Percentiles rank a stretch among this genome's conserved stretches.
These are phyloP conservation scores for Saccharomycopsis sp. DNA, from an alignment of 805 yeast species.

Conservation along the genomic window DNA sequence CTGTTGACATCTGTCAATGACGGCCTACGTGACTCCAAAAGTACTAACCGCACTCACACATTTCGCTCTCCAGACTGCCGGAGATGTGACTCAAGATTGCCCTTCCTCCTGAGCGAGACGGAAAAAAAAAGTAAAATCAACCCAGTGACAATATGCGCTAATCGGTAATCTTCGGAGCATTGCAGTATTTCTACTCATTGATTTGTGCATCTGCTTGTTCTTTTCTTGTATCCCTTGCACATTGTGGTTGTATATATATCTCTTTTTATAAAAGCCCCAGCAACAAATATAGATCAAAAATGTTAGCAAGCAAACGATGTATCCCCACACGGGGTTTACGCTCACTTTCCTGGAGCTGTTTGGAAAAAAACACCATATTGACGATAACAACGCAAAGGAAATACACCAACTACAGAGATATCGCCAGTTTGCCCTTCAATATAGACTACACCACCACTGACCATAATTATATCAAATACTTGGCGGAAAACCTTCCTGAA, in stretches of 20 bases:
- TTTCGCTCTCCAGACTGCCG: no score
- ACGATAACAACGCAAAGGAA: no score
- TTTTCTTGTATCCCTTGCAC: no score
- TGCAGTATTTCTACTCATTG: background rate
- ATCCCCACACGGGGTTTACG: background rate
- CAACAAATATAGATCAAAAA: background rate
- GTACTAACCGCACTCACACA: background rate
- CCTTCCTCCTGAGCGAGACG: no score
- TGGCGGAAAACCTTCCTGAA: constrained; percentile 20
- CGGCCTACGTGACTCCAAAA: background rate
- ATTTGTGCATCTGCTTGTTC: background rate
- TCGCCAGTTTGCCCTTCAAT: constrained; percentile 12
- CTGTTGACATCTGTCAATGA: no score
- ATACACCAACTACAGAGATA: background rate
- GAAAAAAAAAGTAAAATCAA: background rate
- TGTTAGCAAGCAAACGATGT: background rate
- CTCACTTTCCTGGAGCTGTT: background rate
- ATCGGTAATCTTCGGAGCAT: background rate
- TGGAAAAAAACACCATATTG: no score
- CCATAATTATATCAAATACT: constrained; percentile 15
- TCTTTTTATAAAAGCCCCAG: no score
- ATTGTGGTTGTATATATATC: no score
- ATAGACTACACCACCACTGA: constrained; percentile 20
- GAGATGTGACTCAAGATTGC: background rate
- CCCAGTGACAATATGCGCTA: background rate